A percentile compares a stretch with the other conserved stretches of the same genome.
Evolutionary conservation across 345 rosid genomes (phyloP).

Genomic region (Boechera retrofracta): DNA sequence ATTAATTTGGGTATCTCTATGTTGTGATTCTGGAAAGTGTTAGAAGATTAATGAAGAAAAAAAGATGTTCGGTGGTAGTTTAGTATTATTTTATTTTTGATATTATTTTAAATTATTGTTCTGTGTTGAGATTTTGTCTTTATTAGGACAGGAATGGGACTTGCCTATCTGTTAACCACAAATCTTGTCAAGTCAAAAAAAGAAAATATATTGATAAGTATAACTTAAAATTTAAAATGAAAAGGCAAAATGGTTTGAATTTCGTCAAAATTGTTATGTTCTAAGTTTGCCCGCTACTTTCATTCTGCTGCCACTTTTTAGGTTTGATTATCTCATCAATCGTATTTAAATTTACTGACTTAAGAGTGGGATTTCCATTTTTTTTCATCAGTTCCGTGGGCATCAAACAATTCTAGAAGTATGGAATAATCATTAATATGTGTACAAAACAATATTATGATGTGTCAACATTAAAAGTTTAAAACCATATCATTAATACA

Average conservation of each 20-base stretch:
- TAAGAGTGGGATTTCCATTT: neutral
- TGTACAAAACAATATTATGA: too few species aligned
- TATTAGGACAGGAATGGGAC: conserved; percentile 25
- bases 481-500: conserved; percentile 7
- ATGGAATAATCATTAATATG: neutral
- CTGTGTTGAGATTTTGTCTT: conserved; percentile 26
- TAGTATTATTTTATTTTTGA: neutral
- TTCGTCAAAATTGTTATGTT: neutral
- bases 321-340: neutral
- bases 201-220: neutral
- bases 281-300: neutral
- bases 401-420: neutral
- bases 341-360: neutral
- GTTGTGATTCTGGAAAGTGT: conserved; percentile 9
- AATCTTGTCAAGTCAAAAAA: conserved; percentile 21
- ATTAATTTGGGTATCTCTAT: neutral
- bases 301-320: neutral
- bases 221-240: neutral
- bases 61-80: neutral
- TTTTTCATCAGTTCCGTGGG: neutral
- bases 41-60: neutral
- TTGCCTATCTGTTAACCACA: conserved; percentile 37
- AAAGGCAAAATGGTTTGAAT: conserved; percentile 6
- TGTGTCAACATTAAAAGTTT: neutral
- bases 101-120: conserved; percentile 8